Base-by-base conservation (phyloP, 164 flowering plant genomes). In the Protea cynaroides region DNA sequence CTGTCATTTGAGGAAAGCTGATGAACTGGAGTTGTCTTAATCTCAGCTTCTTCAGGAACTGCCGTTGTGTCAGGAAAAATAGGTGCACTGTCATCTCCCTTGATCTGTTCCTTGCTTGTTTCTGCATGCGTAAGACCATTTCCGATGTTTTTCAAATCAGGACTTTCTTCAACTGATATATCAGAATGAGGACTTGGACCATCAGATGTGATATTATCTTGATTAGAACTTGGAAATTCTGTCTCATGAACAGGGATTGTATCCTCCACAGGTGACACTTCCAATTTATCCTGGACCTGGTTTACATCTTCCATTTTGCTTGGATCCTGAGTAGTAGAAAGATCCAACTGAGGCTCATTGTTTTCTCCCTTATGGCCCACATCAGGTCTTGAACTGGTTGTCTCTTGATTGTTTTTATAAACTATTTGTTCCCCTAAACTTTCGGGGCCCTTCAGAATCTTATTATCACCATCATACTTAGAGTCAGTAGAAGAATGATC, bases 81-180 rank as follows among this genome's bases (percentile, higher is more conserved):
- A 21, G 72, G 57, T 18, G 64, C 19, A 59, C 22, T 34, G 43
- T 74, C 79, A 60, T 67, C 58, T 52, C 65, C 67, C 65, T 79
- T 78, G 56, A 49, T 40, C 56, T 62, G 67, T 63, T 66, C 79
- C 37, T 8, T 46, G 46, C 19, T 56, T 61, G 65, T 23, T 51
- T 67, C 60, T 18, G 57, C 56, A 47, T 68, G 74, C 65, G 75
- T 38, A 29, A 36, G 29, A 53, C 61, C 37, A 21, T 18, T 51
- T 46, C 36, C 69, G 2, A 34, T 15, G 58, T 52, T 69, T 64
- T 64, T 68, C 36, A 21, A 34, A 37, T 68, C 76, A 50, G 63
- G 44, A 68, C 59, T 73, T 21, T 60, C 83, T 60, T 80, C 75
- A 43, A 74, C n/a, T n/a, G 78, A 56, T 56, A 65, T 56, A 64